Base-by-base conservation (phyloP, 441 rosid genomes). In the Biscutella laevigata region DNA sequence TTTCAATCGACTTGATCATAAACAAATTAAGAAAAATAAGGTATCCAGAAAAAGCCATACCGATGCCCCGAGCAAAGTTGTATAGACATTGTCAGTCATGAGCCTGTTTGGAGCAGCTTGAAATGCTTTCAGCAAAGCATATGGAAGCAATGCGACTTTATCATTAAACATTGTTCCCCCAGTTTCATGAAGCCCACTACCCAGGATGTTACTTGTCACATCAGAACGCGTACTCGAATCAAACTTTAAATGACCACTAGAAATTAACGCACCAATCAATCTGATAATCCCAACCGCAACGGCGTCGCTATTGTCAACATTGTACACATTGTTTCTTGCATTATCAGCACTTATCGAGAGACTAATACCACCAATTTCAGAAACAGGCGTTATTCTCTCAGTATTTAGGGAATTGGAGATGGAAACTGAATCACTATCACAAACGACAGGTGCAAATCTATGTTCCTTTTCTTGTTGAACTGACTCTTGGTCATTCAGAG, bases 361-460 rank as follows among this genome's bases (percentile, higher is more conserved):
- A 73, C 80, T 78, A 72, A 90, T 94, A 49, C 99, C 98, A 67
- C 99, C 98, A 69, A 90, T 75, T 72, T 94, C 96, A 53, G 84
- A 73, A 62, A 79, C 73, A 51, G 96, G 79, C 22, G 81, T 64
- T 57, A 49, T 59, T 75, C 88, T 80, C 69, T 70, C 94, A 57
- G 74, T 66, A 57, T 68, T 66, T 49, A 53, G 14, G 52, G 72
- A 49, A 51, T 68, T 28, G 57, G 86, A 71, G 66, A 71, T 62
- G 17, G 74, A 65, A 71, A 51, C 61, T 50, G 71, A 43, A 48
- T 66, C 69, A 50, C 59, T 66, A 58, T 50, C 66, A 61, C 57
- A 42, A 38, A 79, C 64, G 41, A 66, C 60, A 54, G 70, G 71
- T 55, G 58, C 66, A 57, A 68, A 59, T 57, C 59, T 77, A 69